Percentiles rank a stretch among this genome's conserved stretches.
These are phyloP conservation scores for Eucalyptus cloeziana DNA, from an alignment of 345 rosid genomes.

Conservation along the genomic window DNA sequence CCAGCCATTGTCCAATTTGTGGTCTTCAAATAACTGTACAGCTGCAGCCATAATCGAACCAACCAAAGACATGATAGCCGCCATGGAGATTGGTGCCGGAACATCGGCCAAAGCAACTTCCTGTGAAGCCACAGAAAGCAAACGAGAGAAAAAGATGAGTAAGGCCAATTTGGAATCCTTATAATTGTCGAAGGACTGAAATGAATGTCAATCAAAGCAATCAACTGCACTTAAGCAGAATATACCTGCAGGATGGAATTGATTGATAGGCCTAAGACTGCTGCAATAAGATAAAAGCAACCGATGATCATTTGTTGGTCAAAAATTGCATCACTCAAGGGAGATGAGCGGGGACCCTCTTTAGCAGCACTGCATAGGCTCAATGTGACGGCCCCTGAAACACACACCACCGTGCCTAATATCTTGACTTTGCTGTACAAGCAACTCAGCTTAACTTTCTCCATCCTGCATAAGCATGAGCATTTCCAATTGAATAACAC, in stretches of 20 bases:
- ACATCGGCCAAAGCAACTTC: conserved; percentile 59
- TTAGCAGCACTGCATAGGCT: conserved; percentile 43
- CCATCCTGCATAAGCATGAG: conserved; percentile 29
- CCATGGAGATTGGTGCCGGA: conserved; percentile 85
- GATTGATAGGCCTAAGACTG: conserved; percentile 53
- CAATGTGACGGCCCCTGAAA: conserved; percentile 62
- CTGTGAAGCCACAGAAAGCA: conserved; percentile 8
- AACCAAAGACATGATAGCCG: conserved; percentile 58
- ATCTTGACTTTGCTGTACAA: conserved; percentile 72
- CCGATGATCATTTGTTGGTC: conserved; percentile 57
- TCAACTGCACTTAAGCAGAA: not conserved
- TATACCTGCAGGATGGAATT: conserved; percentile 70
- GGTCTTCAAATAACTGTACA: conserved; percentile 30
- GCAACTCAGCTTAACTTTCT: conserved; percentile 61
- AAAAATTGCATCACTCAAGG: conserved; percentile 1
- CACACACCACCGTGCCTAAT: conserved; percentile 70
- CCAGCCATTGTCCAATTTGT: conserved; percentile 14
- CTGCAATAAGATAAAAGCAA: conserved; percentile 62
- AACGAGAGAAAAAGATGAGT: not conserved
- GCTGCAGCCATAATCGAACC: conserved; percentile 51
- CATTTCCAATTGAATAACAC: not conserved
- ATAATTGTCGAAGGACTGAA: not conserved
- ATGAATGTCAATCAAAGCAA: not conserved
- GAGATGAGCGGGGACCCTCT: not conserved
- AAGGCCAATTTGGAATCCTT: not conserved